These are phyloP conservation scores for Raphanus raphanistrum DNA, from an alignment of 345 rosid genomes.

Conservation along the genomic window DNA sequence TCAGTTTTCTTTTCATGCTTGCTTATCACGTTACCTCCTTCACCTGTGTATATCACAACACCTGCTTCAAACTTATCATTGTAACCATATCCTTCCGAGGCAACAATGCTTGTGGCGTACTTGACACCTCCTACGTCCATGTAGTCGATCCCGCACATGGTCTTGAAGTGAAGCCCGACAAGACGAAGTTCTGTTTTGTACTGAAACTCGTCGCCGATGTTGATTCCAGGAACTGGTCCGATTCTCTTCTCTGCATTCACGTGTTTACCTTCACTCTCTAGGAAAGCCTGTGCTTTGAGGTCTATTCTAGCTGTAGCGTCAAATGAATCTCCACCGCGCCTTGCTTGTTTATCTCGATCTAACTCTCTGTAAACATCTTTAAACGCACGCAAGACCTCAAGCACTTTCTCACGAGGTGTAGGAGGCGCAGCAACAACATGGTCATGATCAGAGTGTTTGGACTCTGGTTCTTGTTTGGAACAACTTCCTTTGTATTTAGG, in stretches of 20 bases:
- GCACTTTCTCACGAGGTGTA: constrained; percentile 47
- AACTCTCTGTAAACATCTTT: constrained; percentile 57
- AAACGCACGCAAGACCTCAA: constrained; percentile 60
- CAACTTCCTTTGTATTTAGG: background rate
- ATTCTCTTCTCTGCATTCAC: constrained; percentile 50
- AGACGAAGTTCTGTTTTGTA: constrained; percentile 66
- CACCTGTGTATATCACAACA: constrained; percentile 65
- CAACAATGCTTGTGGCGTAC: constrained; percentile 71
- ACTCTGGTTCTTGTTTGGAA: background rate
- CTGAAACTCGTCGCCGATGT: constrained; percentile 79
- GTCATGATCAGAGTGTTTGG: background rate
- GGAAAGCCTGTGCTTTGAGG: constrained; percentile 42
- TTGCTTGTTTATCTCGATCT: constrained; percentile 63
- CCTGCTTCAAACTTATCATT: constrained; percentile 48
- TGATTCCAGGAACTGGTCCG: constrained; percentile 79
- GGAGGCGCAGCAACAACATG: background rate
- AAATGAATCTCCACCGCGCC: constrained; percentile 29
- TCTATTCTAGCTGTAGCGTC: constrained; percentile 52
- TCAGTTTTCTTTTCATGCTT: constrained; percentile 46
- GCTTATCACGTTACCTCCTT: constrained; percentile 63
- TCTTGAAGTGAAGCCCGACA: constrained; percentile 72
- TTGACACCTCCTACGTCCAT: constrained; percentile 37
- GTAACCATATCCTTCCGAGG: constrained; percentile 70
- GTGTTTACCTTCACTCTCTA: constrained; percentile 48
- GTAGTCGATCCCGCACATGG: constrained; percentile 76